A percentile compares a stretch with the other conserved stretches of the same genome.
These are phyloP conservation scores for Zalaria sp. DNA, from an alignment of 2,329 filamentous ascomycete species.

Conservation along the genomic window DNA sequence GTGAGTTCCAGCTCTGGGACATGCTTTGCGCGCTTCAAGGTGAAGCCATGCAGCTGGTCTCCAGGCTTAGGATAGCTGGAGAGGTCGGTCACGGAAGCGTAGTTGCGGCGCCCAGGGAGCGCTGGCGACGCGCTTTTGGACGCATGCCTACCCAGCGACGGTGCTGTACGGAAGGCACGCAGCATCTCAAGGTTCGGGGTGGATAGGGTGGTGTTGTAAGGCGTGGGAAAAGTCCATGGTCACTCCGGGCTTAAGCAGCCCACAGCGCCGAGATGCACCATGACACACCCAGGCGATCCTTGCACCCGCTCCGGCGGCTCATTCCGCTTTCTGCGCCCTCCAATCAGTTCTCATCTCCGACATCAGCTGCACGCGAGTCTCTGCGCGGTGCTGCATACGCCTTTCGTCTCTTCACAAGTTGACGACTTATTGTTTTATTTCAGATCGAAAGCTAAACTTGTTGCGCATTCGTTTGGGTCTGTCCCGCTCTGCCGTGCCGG, in stretches of 20 bases:
- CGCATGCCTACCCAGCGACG: not conserved
- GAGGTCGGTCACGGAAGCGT: slow-evolving; percentile 61
- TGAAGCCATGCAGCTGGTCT: slow-evolving; percentile 86
- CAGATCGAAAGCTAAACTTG: too few species aligned
- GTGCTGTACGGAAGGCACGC: not conserved
- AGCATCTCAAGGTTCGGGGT: not conserved
- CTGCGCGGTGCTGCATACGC: not conserved
- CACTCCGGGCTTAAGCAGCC: too few species aligned
- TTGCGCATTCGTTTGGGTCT: too few species aligned
- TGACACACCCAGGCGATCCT: too few species aligned
- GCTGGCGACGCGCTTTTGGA: not conserved
- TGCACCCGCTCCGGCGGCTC: too few species aligned
- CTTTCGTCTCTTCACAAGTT: too few species aligned
- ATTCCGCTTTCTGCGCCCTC: too few species aligned
- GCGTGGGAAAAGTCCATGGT: too few species aligned
- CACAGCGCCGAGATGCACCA: too few species aligned
- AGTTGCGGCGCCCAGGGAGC: slow-evolving; percentile 14
- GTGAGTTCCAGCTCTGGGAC: slow-evolving; percentile 89
- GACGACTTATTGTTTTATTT: too few species aligned
- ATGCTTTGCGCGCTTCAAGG: slow-evolving; percentile 74
- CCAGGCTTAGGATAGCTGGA: slow-evolving; percentile 64
- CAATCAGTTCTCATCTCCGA: not conserved
- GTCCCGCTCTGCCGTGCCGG: too few species aligned
- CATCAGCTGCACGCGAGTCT: not conserved
- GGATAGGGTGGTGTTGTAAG: too few species aligned